Conservation (phyloP, 75 land plant species). For the Sequoiadendron giganteum region DNA sequence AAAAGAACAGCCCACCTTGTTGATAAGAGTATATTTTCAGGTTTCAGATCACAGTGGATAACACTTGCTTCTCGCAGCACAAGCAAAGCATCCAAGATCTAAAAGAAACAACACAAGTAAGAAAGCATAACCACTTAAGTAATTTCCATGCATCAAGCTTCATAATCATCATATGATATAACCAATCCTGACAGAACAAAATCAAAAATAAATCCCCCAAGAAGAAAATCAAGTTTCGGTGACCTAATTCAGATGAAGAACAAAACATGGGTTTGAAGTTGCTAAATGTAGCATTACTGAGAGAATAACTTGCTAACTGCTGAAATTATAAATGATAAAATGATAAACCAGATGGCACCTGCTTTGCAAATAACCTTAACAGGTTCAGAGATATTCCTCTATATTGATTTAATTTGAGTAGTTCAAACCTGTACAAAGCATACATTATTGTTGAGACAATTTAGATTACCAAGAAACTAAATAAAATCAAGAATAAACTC, state of each 20-base stretch:
- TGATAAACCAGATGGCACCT: slow-evolving; percentile 44
- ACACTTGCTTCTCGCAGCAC: slow-evolving; percentile 86
- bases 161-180: not conserved
- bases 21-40: slow-evolving; percentile 93
- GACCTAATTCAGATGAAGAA: not conserved
- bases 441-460: not conserved
- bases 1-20: slow-evolving; percentile 46
- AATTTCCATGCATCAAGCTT: not conserved
- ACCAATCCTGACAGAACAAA: not conserved
- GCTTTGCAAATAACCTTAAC: slow-evolving; percentile 78
- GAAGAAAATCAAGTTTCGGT: not conserved
- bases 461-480: slow-evolving; percentile 10
- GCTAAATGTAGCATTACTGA: not conserved
- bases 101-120: not conserved
- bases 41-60: slow-evolving; percentile 98
- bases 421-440: slow-evolving; percentile 68
- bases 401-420: slow-evolving; percentile 67
- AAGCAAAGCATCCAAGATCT: slow-evolving; percentile 81
- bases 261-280: not conserved
- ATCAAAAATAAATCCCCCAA: not conserved
- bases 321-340: not conserved
- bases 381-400: slow-evolving; percentile 77
- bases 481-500: not conserved
- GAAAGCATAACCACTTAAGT: not conserved
- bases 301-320: not conserved